Percentiles rank a stretch among this genome's conserved stretches.
These are phyloP conservation scores for Prunus salicina DNA, from an alignment of 306 rosid species.

Conservation along the genomic window DNA sequence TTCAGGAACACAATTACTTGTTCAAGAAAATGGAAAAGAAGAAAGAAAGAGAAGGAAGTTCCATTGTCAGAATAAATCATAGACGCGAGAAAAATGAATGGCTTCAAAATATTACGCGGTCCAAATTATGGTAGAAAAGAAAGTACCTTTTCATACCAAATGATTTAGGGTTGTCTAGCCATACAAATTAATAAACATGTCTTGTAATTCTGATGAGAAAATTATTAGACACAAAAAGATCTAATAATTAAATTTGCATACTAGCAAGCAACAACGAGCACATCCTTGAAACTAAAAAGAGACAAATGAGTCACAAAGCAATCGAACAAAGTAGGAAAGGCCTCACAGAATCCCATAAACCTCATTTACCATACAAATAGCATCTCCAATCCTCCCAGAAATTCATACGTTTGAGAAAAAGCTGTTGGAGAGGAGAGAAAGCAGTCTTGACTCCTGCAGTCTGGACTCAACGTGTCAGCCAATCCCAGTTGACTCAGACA, in stretches of 20 bases:
- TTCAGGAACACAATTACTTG: too few relatives aligned
- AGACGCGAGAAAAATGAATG: background rate
- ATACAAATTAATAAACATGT: background rate
- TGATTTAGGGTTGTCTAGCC: background rate
- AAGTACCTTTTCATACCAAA: background rate
- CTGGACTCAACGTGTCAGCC: constrained; percentile 15
- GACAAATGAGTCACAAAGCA: constrained; percentile 26
- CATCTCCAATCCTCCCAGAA: constrained; percentile 34
- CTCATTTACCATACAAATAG: constrained; percentile 43
- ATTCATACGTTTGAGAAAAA: constrained; percentile 34
- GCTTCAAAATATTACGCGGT: background rate
- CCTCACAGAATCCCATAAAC: constrained; percentile 29
- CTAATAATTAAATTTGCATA: background rate
- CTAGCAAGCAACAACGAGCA: constrained; percentile 5
- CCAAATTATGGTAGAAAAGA: background rate
- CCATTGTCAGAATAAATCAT: background rate
- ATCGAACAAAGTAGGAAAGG: constrained; percentile 27
- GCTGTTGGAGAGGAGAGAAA: constrained; percentile 33
- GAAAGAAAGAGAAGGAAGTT: too few relatives aligned
- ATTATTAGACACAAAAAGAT: background rate
- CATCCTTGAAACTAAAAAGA: constrained; percentile 24
- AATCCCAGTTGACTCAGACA: constrained; percentile 23
- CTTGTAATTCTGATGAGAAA: background rate
- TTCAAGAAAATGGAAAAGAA: too few relatives aligned
- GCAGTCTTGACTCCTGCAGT: constrained; percentile 17